Evolutionary conservation across 1,284 basidiomycete genomes (phyloP), one percentile per base, ranked within the genome.

Genomic region (Ustilago trichophora): DNA sequence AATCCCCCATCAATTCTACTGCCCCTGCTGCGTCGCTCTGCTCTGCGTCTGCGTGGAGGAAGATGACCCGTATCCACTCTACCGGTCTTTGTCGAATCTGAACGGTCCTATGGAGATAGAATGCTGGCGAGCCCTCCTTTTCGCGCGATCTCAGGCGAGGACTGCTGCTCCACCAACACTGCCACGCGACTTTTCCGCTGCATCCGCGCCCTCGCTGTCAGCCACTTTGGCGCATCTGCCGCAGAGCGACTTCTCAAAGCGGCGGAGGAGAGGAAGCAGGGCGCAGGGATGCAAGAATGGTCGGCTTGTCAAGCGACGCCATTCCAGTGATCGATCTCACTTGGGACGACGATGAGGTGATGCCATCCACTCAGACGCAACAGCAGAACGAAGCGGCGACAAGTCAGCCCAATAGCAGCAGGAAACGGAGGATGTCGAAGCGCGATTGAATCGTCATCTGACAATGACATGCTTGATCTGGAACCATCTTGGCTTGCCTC

Each of bases 101-200:
- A 76, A 25, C 38, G 63, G 18, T 31, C 37, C 9, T 76, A 74
- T 29, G 73, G 73, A 3, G 49, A 59, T 10, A 36, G 50, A 8
- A 13, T 43, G 73, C 57, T 4, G 72, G 72, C 16, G 72, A 76
- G 10, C 54, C 73, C 5, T 18, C 50, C 2, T 69, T 58, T 13
- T 66, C 73, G 12, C 45, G 73, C 8, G 68, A 74, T 46, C 16
- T 66, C 13, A 37, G 70, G 24, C 47, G 71, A 11, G 73, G 71
- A 2, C 29, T 67, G 26, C 34, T 63, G 11, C 6, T 33, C 3
- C 43, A 40, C 44, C 54, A 2, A 25, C 21, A 1, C 21, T 53
- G 16, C 41, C 40, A 15, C 7, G n/a, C n/a, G n/a, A n/a, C n/a
- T n/a, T n/a, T n/a, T n/a, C n/a, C n/a, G n/a, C n/a, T n/a, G n/a